Conservation (phyloP, 2,329 filamentous ascomycete species). For the Cytospora schulzeri region DNA sequence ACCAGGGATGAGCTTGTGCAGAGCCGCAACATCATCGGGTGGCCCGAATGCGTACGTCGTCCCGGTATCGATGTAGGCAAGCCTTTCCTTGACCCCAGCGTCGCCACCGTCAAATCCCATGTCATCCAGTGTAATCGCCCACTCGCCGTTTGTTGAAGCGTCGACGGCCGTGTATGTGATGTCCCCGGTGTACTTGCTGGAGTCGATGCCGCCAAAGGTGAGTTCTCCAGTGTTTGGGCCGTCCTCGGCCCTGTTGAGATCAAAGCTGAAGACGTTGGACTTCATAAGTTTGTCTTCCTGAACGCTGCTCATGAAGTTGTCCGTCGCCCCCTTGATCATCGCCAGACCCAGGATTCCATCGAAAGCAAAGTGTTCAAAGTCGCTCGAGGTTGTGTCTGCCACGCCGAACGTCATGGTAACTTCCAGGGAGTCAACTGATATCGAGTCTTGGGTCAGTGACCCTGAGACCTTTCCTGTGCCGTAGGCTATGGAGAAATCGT, state of each 20-base stretch:
- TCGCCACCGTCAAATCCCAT: constrained; percentile 62
- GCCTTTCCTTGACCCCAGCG: constrained; percentile 55
- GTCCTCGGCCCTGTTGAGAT: constrained; percentile 68
- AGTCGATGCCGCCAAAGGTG: constrained; percentile 73
- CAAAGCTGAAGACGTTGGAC: constrained; percentile 70
- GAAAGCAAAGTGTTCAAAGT: constrained; percentile 79
- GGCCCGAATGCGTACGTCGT: constrained; percentile 80
- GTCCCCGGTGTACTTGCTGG: constrained; percentile 65
- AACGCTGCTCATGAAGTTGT: constrained; percentile 69
- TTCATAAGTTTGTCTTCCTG: constrained; percentile 56
- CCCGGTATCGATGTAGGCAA: constrained; percentile 80
- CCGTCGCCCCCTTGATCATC: constrained; percentile 58
- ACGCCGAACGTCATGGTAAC: constrained; percentile 71
- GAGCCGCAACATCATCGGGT: constrained; percentile 60
- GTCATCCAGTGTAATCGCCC: constrained; percentile 73
- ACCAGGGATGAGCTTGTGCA: constrained; percentile 70
- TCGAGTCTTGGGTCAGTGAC: constrained; percentile 63
- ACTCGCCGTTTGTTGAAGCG: constrained; percentile 57
- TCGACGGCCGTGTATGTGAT: constrained; percentile 66
- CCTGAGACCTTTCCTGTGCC: constrained; percentile 77
- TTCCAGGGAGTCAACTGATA: constrained; percentile 67
- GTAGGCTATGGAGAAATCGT: constrained; percentile 69
- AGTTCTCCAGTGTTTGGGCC: constrained; percentile 72
- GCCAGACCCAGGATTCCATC: constrained; percentile 85
- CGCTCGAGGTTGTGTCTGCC: constrained; percentile 68